Percentiles rank a stretch among this genome's conserved stretches.
phyloP scores from a whole-genome alignment of 441 rosid species.

The Brassica balearica region DNA sequence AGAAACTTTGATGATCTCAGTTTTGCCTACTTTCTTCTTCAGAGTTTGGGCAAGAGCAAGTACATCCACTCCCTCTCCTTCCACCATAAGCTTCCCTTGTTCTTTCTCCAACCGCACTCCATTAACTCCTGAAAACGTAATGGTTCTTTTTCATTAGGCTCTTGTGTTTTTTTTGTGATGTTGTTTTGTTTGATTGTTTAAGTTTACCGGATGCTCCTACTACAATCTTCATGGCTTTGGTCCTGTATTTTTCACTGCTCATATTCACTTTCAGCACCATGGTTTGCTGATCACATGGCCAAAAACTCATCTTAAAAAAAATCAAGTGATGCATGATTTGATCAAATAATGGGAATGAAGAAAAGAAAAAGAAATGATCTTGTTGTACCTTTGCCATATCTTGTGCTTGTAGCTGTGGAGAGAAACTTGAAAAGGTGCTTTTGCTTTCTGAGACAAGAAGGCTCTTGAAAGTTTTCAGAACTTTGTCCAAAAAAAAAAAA shows the following conservation, averaged over 20 bases:
- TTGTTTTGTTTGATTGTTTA: neutral
- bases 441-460: constrained; percentile 10
- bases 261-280: constrained; percentile 21
- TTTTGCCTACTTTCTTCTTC: neutral
- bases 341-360: neutral
- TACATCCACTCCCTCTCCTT: constrained; percentile 13
- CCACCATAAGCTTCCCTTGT: constrained; percentile 15
- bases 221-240: constrained; percentile 24
- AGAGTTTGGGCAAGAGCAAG: neutral
- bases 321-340: constrained; percentile 1
- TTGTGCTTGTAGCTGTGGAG: neutral
- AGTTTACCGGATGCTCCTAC: constrained; percentile 18
- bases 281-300: constrained; percentile 10
- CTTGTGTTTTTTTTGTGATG: neutral
- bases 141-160: neutral
- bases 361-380: neutral
- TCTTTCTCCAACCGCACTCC: constrained; percentile 19
- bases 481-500: too few relatives aligned
- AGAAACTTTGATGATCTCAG: neutral
- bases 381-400: constrained; percentile 22
- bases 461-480: constrained; percentile 14
- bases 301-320: constrained; percentile 13
- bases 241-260: constrained; percentile 31
- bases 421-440: neutral
- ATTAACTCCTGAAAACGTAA: constrained; percentile 27